Percentiles rank a stretch among this genome's conserved stretches.
These are phyloP conservation scores for Sugiyamaella chiloensis DNA, from an alignment of 805 yeast genomes.

Conservation along the genomic window DNA sequence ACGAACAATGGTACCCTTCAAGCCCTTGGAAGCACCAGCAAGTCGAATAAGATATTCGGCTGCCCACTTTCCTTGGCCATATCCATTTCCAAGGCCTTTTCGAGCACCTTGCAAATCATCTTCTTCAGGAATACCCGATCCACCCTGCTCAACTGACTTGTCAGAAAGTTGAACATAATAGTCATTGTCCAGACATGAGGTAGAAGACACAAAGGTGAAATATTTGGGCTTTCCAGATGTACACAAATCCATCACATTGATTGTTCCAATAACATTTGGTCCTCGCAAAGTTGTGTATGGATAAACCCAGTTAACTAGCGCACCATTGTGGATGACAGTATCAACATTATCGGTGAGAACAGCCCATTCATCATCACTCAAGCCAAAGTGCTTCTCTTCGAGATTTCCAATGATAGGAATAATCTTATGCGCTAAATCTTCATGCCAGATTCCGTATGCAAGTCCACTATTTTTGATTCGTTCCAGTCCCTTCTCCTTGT, in stretches of 20 bases:
- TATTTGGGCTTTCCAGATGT: slow-evolving; percentile 77
- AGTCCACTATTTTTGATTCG: slow-evolving; percentile 72
- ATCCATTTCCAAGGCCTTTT: slow-evolving; percentile 81
- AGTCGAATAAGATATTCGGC: slow-evolving; percentile 84
- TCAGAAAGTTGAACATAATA: slow-evolving; percentile 78
- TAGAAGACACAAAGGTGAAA: slow-evolving; percentile 91
- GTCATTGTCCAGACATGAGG: slow-evolving; percentile 86
- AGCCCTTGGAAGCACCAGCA: slow-evolving; percentile 78
- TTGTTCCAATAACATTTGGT: slow-evolving; percentile 86
- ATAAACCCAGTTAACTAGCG: slow-evolving; percentile 97
- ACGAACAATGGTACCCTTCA: slow-evolving; percentile 84
- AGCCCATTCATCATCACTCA: slow-evolving; percentile 55
- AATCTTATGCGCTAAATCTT: slow-evolving; percentile 53
- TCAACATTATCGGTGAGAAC: slow-evolving; percentile 60
- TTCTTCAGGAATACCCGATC: slow-evolving; percentile 70
- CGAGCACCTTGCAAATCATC: slow-evolving; percentile 84
- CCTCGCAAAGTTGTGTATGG: slow-evolving; percentile 89
- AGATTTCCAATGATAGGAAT: slow-evolving; percentile 81
- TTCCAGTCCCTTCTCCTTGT: slow-evolving; percentile 63
- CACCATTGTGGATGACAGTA: slow-evolving; percentile 92
- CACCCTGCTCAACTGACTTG: slow-evolving; percentile 57
- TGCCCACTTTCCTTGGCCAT: slow-evolving; percentile 98
- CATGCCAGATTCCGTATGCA: slow-evolving; percentile 81
- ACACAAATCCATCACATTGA: slow-evolving; percentile 77
- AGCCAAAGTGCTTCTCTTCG: slow-evolving; percentile 68